Evolutionary conservation across 208 protist species (phyloP), one percentile per base, ranked within the genome.

Genomic region (Acanthamoeba royreba): DNA sequence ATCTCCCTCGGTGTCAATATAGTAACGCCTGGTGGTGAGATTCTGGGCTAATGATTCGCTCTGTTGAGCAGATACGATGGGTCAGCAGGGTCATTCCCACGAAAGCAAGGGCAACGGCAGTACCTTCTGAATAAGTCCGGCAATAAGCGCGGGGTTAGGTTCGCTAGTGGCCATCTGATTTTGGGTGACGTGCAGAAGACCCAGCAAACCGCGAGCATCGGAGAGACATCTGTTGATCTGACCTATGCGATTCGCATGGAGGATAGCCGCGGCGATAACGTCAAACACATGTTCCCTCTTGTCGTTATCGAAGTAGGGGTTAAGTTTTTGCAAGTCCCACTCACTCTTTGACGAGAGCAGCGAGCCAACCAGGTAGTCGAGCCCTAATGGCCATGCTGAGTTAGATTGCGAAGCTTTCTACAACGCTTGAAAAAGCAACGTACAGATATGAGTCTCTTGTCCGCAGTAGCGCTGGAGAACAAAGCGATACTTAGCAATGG

Each of bases 291-390:
- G 87, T 17, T 66, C 35, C 7, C 55, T 90, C 35, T 92, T 28
- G 15, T n/a, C 38, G 9, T 92, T 47, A 17, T 40, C 58, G 7
- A 92, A 86, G n/a, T 92, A 92, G 15, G 87, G 87, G 83, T 92
- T 92, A 40, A 79, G 45, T 47, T 92, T 92, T 11, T 86, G 43
- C 9, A 92, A 22, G 63, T 92, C 87, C 40, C 35, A 47, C 38
- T 35, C 55, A 25, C 49, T 43, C 19, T 9, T 89, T 17, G 87
- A 92, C 28, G 87, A 92, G 8, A 92, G 87, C 17, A 92, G 55
- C 33, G 87, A 7, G 15, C 72, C 87, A 11, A 92, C 87, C 87
- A 92, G 45, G n/a, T 92, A 92, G 22, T 92, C 87, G 15, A 92
- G 79, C 87, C 87, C 53, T 61, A n/a, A 28, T 61, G 53, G n/a